Evolutionary conservation across 345 rosid genomes (phyloP).

Genomic region (Luvunga scandens): DNA sequence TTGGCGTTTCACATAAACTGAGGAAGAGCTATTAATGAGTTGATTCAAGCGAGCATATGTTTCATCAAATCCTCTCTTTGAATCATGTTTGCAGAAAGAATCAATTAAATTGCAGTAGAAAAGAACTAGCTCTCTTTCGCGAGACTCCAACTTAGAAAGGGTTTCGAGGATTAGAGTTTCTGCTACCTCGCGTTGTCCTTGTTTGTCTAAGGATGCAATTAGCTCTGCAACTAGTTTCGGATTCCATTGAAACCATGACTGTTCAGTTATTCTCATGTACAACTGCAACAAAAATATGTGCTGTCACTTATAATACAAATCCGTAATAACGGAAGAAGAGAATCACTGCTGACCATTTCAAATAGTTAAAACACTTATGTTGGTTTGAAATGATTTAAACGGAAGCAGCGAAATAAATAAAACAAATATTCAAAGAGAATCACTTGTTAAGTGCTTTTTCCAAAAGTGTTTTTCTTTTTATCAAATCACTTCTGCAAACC

Average conservation of each 20-base stretch:
- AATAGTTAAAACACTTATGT: neutral
- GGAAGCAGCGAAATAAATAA: too few species aligned
- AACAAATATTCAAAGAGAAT: too few species aligned
- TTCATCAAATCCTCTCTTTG: conserved; percentile 45
- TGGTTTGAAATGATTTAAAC: too few species aligned
- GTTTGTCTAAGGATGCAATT: conserved; percentile 56
- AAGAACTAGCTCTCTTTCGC: conserved; percentile 53
- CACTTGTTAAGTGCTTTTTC: too few species aligned
- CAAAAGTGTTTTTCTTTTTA: too few species aligned
- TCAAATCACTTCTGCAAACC: neutral
- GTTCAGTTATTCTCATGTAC: conserved; percentile 55
- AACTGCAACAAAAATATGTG: conserved; percentile 32
- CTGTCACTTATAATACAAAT: too few species aligned
- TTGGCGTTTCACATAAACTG: conserved; percentile 60
- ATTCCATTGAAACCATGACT: conserved; percentile 85
- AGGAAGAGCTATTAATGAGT: conserved; percentile 39
- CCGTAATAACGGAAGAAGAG: too few species aligned
- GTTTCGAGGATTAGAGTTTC: conserved; percentile 45
- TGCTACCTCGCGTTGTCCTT: conserved; percentile 44
- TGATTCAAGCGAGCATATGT: conserved; percentile 36
- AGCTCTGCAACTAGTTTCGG: conserved; percentile 71
- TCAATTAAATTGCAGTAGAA: conserved; percentile 62
- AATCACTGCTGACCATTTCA: neutral
- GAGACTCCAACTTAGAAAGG: conserved; percentile 35
- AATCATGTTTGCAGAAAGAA: conserved; percentile 41